These are phyloP conservation scores for Microascus cirrosus DNA, from an alignment of 2,329 filamentous ascomycete genomes.

Conservation along the genomic window DNA sequence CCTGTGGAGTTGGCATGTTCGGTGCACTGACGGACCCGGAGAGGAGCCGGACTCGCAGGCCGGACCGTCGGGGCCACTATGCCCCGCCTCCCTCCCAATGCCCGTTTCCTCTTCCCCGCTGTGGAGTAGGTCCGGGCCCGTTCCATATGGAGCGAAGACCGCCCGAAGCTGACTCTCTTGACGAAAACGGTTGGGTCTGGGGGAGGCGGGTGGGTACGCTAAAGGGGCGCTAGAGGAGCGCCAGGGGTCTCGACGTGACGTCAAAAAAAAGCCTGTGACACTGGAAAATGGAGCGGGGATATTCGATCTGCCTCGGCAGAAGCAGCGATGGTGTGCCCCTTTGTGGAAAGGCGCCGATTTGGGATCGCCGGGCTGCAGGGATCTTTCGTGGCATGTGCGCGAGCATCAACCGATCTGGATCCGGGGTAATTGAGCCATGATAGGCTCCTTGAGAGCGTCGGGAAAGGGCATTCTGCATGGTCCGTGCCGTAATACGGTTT, in stretches of 20 bases:
- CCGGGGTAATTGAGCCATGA: too few relatives aligned
- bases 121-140: not conserved
- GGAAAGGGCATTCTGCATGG: too few relatives aligned
- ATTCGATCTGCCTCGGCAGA: not conserved
- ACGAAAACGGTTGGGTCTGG: too few relatives aligned
- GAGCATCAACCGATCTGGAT: too few relatives aligned
- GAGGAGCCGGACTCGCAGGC: not conserved
- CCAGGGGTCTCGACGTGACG: too few relatives aligned
- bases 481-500: too few relatives aligned
- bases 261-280: too few relatives aligned
- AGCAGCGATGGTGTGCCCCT: not conserved
- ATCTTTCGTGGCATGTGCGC: not conserved
- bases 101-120: not conserved
- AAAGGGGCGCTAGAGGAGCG: too few relatives aligned
- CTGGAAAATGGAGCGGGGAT: not conserved
- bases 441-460: too few relatives aligned
- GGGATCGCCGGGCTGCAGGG: not conserved
- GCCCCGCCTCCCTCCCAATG: not conserved
- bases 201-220: too few relatives aligned
- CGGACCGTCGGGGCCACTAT: slow-evolving; percentile 2
- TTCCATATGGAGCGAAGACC: not conserved
- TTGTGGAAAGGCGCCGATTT: not conserved
- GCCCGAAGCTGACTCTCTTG: too few relatives aligned
- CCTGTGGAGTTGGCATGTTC: not conserved
- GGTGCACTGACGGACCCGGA: not conserved